These are phyloP conservation scores for Domatiomyces catenatus DNA, from an alignment of 2,329 filamentous ascomycete genomes.

Conservation along the genomic window DNA sequence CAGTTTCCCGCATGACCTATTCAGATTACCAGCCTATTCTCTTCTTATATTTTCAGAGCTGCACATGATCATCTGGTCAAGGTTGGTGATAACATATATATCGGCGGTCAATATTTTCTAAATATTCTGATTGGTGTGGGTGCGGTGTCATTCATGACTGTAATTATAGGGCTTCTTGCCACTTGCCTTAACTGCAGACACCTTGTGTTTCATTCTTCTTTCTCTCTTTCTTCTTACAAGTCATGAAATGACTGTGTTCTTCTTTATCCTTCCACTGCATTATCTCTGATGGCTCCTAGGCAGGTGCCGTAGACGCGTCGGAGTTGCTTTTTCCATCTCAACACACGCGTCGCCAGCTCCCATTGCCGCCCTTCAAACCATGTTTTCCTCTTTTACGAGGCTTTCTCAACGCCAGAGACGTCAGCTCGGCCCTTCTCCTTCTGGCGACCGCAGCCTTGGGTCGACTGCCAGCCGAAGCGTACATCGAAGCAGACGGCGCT, in stretches of 20 bases:
- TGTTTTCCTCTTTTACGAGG: constrained; percentile 10
- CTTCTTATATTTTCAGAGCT: not conserved
- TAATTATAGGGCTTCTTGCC: not conserved
- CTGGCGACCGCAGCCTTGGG: not conserved
- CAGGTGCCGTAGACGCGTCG: not conserved
- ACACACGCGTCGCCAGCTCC: not conserved
- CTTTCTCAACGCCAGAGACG: constrained; percentile 4
- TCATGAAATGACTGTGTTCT: not conserved
- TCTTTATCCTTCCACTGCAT: too few species aligned
- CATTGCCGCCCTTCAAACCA: not conserved
- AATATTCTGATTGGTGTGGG: too few species aligned
- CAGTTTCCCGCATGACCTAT: not conserved
- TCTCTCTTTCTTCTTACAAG: not conserved
- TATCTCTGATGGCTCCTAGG: not conserved
- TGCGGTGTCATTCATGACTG: not conserved
- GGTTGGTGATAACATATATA: not conserved
- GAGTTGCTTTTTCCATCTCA: not conserved
- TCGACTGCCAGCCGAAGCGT: not conserved
- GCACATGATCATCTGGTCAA: not conserved
- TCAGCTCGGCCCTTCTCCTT: not conserved
- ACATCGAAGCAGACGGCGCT: not conserved
- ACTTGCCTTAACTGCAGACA: not conserved
- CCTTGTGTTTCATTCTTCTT: not conserved
- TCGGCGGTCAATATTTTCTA: not conserved
- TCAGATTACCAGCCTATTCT: not conserved